Percentiles rank a stretch among this genome's conserved stretches.
phyloP scores from a whole-genome alignment of 1,284 basidiomycete genomes.

The Ganoderma leucocontextum region DNA sequence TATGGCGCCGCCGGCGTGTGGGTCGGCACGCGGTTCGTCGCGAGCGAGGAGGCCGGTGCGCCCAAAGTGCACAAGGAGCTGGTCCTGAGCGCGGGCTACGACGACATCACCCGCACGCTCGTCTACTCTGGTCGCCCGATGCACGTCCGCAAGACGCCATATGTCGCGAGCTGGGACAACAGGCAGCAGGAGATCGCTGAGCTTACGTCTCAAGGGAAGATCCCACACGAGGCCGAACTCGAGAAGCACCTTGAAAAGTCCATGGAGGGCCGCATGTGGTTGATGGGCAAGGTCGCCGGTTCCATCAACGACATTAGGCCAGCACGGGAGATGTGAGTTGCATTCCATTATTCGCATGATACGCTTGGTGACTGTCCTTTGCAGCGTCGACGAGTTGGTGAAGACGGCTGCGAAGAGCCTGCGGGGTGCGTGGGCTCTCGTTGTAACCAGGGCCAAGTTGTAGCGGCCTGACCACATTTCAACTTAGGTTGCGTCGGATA shows the following conservation, averaged over 20 bases:
- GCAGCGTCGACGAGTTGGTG: slow-evolving; percentile 77
- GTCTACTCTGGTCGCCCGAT: slow-evolving; percentile 89
- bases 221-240: slow-evolving; percentile 82
- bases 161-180: slow-evolving; percentile 73
- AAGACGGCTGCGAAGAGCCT: slow-evolving; percentile 59
- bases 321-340: slow-evolving; percentile 79
- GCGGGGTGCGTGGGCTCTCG: slow-evolving; percentile 45
- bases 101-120: slow-evolving; percentile 76
- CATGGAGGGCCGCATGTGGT: slow-evolving; percentile 66
- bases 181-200: slow-evolving; percentile 65
- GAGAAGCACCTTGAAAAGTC: slow-evolving; percentile 74
- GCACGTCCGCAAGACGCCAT: slow-evolving; percentile 81
- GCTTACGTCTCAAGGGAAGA: slow-evolving; percentile 70
- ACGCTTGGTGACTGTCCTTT: slow-evolving; percentile 18
- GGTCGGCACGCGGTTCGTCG: slow-evolving; percentile 94
- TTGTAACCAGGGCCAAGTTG: slow-evolving; percentile 53
- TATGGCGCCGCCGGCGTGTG: slow-evolving; percentile 86
- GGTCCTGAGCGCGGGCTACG: slow-evolving; percentile 70
- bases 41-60: slow-evolving; percentile 82
- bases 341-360: not conserved
- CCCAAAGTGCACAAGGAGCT: slow-evolving; percentile 84
- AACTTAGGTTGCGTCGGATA: not conserved
- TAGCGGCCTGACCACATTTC: slow-evolving; percentile 34
- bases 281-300: slow-evolving; percentile 90
- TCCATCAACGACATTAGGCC: slow-evolving; percentile 82